These are phyloP conservation scores for Chondrus crispus DNA, from an alignment of 23 red algal species.

Conservation along the genomic window DNA sequence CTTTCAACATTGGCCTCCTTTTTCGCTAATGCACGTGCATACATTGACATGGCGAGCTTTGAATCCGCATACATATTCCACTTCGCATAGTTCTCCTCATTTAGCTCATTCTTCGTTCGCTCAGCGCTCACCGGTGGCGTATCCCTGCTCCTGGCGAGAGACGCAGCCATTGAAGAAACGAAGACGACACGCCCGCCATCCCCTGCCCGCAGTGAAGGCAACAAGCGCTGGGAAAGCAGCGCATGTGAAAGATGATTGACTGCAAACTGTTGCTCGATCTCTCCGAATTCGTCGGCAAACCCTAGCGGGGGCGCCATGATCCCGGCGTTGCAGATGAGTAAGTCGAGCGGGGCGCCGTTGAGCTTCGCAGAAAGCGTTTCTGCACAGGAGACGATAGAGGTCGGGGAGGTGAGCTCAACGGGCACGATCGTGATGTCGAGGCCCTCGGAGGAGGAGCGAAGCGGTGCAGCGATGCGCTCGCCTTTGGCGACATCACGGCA, in stretches of 20 bases:
- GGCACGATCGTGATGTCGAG: constrained; percentile 18
- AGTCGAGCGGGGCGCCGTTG: constrained; percentile 21
- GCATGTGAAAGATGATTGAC: constrained; percentile 56
- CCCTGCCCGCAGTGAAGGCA: background rate
- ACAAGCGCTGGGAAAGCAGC: background rate
- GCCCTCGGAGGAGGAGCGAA: background rate
- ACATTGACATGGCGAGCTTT: constrained; percentile 58
- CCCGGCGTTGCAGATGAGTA: constrained; percentile 53
- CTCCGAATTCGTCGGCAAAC: background rate
- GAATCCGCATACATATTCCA: constrained; percentile 58
- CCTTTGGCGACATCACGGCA: constrained; percentile 22
- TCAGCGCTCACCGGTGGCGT: constrained; percentile 12
- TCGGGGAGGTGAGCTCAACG: constrained; percentile 14
- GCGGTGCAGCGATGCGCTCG: constrained; percentile 4
- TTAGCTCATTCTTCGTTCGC: background rate
- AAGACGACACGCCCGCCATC: constrained; percentile 17
- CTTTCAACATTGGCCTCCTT: background rate
- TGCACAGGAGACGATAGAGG: constrained; percentile 17
- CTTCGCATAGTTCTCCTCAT: constrained; percentile 34
- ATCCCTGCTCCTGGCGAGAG: background rate
- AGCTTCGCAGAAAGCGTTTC: background rate
- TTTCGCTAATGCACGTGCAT: constrained; percentile 26
- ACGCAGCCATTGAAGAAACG: constrained; percentile 36
- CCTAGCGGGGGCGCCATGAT: constrained; percentile 54
- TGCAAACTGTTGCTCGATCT: constrained; percentile 38